Evolutionary conservation across 305 asterid genomes (phyloP), one percentile per base, ranked within the genome.

Genomic region (Fraxinus dipetala): DNA sequence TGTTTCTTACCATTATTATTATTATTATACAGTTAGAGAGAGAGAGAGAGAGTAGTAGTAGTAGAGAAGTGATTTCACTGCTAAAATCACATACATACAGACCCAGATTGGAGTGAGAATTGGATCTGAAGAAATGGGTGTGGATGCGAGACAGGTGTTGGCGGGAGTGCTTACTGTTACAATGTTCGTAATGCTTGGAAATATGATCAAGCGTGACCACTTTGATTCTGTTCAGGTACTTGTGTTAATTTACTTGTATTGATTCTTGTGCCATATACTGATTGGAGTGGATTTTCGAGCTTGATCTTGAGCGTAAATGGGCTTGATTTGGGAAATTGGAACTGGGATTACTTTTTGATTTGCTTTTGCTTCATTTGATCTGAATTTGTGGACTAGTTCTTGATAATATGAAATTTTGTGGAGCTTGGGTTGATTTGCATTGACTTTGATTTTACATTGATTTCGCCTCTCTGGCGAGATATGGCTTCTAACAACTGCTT

Each of bases 171-270:
- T 96, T 82, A 96, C 99, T 2, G 72, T 93, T 30, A 93, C 97
- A 67, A 96, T 96, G 99, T 96, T 96, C 84, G 93, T 93, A 24
- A 96, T 95, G 99, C 98, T 95, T 18, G 99, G 95, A 0, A 88
- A 94, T 78, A 95, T 95, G 99, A 89, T 95, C 84, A 93, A 91
- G 91, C 89, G 94, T 74, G 97, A 95, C 87, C 95, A 94, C 88
- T 91, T 93, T 84, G 98, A 93, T 83, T 80, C 93, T 54, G 76
- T 86, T 82, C 93, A 84, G 18, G 97, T 91, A 90, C 16, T 65
- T 4, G 6, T 65, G 4, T 9, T 40, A 6, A 34, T 11, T 77
- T 59, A 59, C 4, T 40, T n/a, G 2, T 54, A n/a, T 54, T 54
- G 65, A 14, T 54, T 54, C 8, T 18, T 5, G 28, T 18, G 28